Base-by-base conservation (phyloP, 208 protist genomes). In the Phytomonas francai region DNA sequence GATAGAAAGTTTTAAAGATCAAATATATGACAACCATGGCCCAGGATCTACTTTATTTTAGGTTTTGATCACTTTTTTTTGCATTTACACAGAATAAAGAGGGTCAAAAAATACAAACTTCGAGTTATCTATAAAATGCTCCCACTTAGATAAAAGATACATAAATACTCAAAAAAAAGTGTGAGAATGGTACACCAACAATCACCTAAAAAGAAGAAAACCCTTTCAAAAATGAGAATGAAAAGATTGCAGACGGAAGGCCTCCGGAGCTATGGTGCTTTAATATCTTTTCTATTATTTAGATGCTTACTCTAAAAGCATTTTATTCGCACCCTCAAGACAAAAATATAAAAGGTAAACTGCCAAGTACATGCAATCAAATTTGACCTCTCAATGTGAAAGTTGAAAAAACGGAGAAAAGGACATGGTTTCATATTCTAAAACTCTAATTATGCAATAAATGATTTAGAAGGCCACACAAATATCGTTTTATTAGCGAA, bases 141-240 rank as follows among this genome's bases (percentile, higher is more conserved):
- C 8, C 54, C 6, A 51, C 19, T 22, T 63, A 63, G 49, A 25
- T 27, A 57, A 22, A 63, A 51, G 54, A 63, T 36, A 63, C 36
- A 63, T 45, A 54, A 25, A 54, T 54, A 54, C 25, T 54, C 6
- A 54, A 25, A 54, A 54, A 0, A 54, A 54, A 25, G 16, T 49
- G 59, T 56, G 22, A 58, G 54, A 63, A 51, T 25, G 19, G 22
- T 63, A 63, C 22, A 63, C 59, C 22, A 63, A 51, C 25, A 63
- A 63, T 25, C 7, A n/a, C 32, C 25, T 49, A 63, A 63, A 63
- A 63, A 11, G 25, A n/a, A 63, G 32, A 12, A 63, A 63, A 34
- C 25, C 54, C 36, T 49, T 49, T 63, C 22, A 63, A 58, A 39
- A 5, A 63, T 34, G 22, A 45, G 6, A 45, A 45, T 45, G 19